phyloP scores from a whole-genome alignment of 2,329 filamentous ascomycete genomes.

The Cryphonectria naterciae region DNA sequence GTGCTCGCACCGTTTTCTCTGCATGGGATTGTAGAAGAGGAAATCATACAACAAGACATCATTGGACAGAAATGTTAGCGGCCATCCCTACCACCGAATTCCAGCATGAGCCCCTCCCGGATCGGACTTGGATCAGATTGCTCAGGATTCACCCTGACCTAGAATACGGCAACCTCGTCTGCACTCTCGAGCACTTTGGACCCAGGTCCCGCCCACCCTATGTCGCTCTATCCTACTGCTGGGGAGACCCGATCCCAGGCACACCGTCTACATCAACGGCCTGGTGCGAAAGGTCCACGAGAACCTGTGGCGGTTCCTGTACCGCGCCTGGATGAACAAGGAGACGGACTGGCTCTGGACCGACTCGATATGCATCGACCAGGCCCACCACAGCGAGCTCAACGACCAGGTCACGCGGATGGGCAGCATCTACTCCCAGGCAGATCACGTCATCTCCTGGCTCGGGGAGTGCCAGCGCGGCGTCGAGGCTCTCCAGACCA shows the following conservation, averaged over 20 bases:
- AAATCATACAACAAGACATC: not conserved
- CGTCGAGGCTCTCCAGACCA: conserved; percentile 8
- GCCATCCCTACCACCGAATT: not conserved
- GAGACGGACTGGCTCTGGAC: conserved; percentile 11
- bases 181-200: conserved; percentile 8
- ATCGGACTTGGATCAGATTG: conserved; percentile 11
- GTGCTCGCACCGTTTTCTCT: not conserved
- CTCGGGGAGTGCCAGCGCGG: conserved; percentile 8
- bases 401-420: conserved; percentile 13
- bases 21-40: too few species aligned
- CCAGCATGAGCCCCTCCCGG: conserved; percentile 10
- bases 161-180: conserved; percentile 1
- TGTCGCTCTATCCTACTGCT: conserved; percentile 19
- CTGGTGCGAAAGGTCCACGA: conserved; percentile 5
- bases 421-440: conserved; percentile 16
- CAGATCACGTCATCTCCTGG: conserved; percentile 16
- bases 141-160: conserved; percentile 9
- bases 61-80: not conserved
- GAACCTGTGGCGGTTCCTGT: conserved; percentile 17
- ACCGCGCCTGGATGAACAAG: conserved; percentile 11
- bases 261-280: conserved; percentile 14
- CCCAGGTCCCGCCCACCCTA: not conserved
- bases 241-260: conserved; percentile 15
- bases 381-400: conserved; percentile 12
- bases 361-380: conserved; percentile 19